phyloP scores from a whole-genome alignment of 2,329 filamentous ascomycete genomes.

The Fusarium sp. region DNA sequence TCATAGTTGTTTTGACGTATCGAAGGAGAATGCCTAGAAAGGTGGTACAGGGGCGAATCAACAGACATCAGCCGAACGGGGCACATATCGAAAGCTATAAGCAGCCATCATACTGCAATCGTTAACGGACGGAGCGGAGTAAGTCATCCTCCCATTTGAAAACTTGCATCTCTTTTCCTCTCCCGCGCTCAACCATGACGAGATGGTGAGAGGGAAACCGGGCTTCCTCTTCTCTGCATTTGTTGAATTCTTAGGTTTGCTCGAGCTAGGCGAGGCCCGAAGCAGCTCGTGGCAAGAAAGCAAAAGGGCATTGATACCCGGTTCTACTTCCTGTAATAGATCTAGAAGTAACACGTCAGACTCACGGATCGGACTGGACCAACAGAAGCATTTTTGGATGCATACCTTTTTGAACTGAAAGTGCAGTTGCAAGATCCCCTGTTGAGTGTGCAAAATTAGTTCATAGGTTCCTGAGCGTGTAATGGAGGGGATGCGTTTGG shows the following conservation, averaged over 20 bases:
- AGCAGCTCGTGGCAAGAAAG: slow-evolving; percentile 7
- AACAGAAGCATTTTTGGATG: slow-evolving; percentile 24
- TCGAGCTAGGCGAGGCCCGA: slow-evolving; percentile 15
- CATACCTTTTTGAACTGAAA: slow-evolving; percentile 98
- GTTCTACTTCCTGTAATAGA: slow-evolving; percentile 70
- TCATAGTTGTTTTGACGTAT: slow-evolving; percentile 21
- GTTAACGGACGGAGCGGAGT: slow-evolving; percentile 28
- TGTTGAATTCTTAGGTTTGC: slow-evolving; percentile 9
- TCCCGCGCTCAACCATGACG: slow-evolving; percentile 17
- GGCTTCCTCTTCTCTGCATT: slow-evolving; percentile 15
- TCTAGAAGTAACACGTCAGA: slow-evolving; percentile 56
- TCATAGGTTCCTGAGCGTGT: slow-evolving; percentile 23
- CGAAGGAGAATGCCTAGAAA: slow-evolving; percentile 29
- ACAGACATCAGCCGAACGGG: slow-evolving; percentile 33
- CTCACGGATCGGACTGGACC: slow-evolving; percentile 11
- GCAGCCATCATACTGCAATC: slow-evolving; percentile 31
- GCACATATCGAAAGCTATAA: slow-evolving; percentile 41
- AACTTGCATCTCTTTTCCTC: slow-evolving; percentile 22
- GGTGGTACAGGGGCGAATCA: slow-evolving; percentile 42
- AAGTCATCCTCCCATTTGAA: slow-evolving; percentile 30
- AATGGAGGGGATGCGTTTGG: slow-evolving; percentile 13
- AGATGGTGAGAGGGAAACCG: not conserved
- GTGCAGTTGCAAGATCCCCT: slow-evolving; percentile 96
- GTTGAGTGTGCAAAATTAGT: slow-evolving; percentile 46
- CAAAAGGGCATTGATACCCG: slow-evolving; percentile 2